Base-by-base conservation (phyloP, 31 red algal genomes). In the Endocladia muricata region DNA sequence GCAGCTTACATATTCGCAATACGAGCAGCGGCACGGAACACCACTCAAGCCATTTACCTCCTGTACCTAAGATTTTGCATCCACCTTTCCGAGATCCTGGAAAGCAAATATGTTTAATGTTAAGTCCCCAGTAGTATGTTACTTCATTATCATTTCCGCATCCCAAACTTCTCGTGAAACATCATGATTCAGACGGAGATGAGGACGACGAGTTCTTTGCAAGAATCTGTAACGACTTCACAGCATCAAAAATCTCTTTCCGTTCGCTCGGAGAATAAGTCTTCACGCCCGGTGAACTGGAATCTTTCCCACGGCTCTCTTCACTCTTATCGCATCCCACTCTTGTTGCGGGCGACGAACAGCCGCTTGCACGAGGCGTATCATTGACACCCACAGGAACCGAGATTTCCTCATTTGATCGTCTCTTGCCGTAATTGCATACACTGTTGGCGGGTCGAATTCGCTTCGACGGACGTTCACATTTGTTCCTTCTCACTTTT, bases 231-330 rank as follows among this genome's bases (percentile, higher is more conserved):
- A 85, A 47, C 1, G 81, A 85, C 37, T 85, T 66, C 6, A 85
- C 81, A 36, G 81, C 81, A 68, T 85, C 81, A 76, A 75, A 85
- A 39, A 85, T 85, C 68, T 74, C 81, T 42, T 85, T 85, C 41
- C 70, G 81, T 28, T 75, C 81, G 9, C 60, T 85, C 5, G 58
- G 81, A 21, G 81, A 76, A 44, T 85, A 85, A 5, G 58, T 31
- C 11, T 85, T 54, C 25, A 74, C 81, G 15, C 51, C 37, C 5
- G 81, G 70, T 19, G 81, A 85, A 41, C 61, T 59, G 25, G 34
- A 38, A 29, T 48, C 68, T 39, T 69, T 83, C 52, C 39, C 64
- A 3, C 39, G 37, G 61, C 68, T 59, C 9, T 55, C 23, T 39
- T 72, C 68, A 64, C 68, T 83, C 23, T 39, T 41, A 11, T 57